Percentiles rank a stretch among this genome's conserved stretches.
Conservation (phyloP, 768 basidiomycete species). For the Suillus subalutaceus region DNA sequence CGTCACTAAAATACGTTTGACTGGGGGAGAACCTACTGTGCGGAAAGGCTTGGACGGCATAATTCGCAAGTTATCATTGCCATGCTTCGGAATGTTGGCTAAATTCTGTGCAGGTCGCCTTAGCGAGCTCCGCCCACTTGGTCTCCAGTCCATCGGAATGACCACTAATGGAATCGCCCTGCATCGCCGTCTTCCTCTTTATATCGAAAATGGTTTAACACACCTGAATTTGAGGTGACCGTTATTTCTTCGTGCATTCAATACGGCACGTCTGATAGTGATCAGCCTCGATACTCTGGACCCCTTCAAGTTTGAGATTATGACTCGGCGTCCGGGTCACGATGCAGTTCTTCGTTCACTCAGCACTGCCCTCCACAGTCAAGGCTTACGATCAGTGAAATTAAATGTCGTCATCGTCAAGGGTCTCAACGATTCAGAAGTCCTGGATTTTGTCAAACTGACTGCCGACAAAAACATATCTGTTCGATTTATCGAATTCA, state of each 20-base stretch:
- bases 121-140: constrained; percentile 58
- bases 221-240: constrained; percentile 69
- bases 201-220: constrained; percentile 73
- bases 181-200: constrained; percentile 67
- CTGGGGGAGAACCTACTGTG: constrained; percentile 87
- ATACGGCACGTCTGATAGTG: constrained; percentile 6
- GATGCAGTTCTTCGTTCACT: constrained; percentile 73
- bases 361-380: constrained; percentile 57
- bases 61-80: constrained; percentile 50
- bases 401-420: constrained; percentile 84
- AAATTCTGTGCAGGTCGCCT: constrained; percentile 50
- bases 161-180: constrained; percentile 83
- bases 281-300: constrained; percentile 81
- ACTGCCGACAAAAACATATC: constrained; percentile 65
- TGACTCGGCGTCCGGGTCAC: constrained; percentile 79
- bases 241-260: constrained; percentile 6
- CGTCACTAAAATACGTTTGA: constrained; percentile 85
- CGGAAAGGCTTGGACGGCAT: constrained; percentile 74
- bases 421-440: constrained; percentile 80
- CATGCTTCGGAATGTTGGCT: constrained; percentile 8
- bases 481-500: constrained; percentile 90
- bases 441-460: constrained; percentile 77
- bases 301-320: constrained; percentile 85
- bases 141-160: constrained; percentile 80
- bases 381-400: constrained; percentile 64